Percentiles rank a stretch among this genome's conserved stretches.
Conservation (phyloP, 1,284 basidiomycete genomes). For the Fomes fomentarius region DNA sequence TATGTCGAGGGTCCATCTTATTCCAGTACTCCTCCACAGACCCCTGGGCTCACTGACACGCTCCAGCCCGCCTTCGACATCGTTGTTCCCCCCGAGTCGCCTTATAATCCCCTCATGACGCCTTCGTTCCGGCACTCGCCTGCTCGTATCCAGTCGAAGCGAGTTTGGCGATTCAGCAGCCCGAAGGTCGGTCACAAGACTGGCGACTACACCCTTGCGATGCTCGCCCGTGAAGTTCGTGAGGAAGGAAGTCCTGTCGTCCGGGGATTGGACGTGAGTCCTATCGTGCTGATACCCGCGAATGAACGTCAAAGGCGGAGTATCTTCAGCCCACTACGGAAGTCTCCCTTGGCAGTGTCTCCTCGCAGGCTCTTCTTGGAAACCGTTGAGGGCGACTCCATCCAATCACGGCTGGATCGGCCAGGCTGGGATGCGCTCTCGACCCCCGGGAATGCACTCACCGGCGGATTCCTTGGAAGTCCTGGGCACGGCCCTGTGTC, state of each 20-base stretch:
- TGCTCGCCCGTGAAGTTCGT: conserved; percentile 51
- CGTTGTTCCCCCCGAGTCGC: conserved; percentile 57
- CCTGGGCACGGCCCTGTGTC: background rate
- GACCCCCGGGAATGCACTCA: conserved; percentile 18
- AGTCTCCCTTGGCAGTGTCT: conserved; percentile 26
- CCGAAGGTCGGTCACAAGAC: conserved; percentile 72
- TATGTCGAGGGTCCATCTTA: conserved; percentile 16
- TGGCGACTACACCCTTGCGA: conserved; percentile 64
- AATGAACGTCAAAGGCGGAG: conserved; percentile 34
- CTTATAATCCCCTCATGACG: conserved; percentile 71
- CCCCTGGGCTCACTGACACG: conserved; percentile 27
- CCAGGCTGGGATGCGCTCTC: conserved; percentile 7
- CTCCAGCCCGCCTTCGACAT: conserved; percentile 11
- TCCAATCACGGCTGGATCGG: conserved; percentile 8
- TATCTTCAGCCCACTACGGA: conserved; percentile 34
- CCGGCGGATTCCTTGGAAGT: background rate
- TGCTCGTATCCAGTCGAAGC: conserved; percentile 66
- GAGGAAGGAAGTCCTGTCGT: conserved; percentile 45
- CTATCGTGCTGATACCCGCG: conserved; percentile 35
- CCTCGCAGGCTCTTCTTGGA: conserved; percentile 33
- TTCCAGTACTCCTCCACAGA: conserved; percentile 34
- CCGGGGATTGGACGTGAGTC: conserved; percentile 38
- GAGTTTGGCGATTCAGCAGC: conserved; percentile 72
- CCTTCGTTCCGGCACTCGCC: conserved; percentile 78
- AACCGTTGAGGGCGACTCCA: background rate